Evolutionary conservation across 495 filamentous ascomycete species (phyloP), one percentile per base, ranked within the genome.

Genomic region (Penicillium simplicissimum): DNA sequence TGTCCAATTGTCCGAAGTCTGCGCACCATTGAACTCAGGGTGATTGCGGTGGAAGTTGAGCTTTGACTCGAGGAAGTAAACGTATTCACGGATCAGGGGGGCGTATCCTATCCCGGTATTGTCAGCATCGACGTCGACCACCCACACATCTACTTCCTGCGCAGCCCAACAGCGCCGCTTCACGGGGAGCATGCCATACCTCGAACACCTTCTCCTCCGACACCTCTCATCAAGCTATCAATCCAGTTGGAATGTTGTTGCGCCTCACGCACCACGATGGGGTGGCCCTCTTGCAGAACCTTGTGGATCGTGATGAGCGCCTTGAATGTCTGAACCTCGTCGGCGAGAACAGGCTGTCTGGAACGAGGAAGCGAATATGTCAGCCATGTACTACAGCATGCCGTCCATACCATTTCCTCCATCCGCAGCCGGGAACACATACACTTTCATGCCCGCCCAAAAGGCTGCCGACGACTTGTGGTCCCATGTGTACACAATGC

Each of bases 361-460:
- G 33, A 58, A 58, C 67, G 23, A 64, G 61, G 43, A 28, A 37
- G 53, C 48, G 33, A 21, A 33, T 25, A 45, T 15, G 55, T 67
- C 59, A 69, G 59, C 15, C 4, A 36, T 14, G 36, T 28, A 5
- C 7, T 37, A 35, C 48, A 8, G 56, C 28, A 4, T 9, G 34
- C 25, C 1, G 40, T 21, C 8, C 13, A 42, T 15, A 15, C 13
- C 28, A 31, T 31, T 31, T 7, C 28, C 28, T 31, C 33, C 14
- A 14, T 52, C 17, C 13, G 4, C 33, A 19, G 28, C 9, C 37
- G 21, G 35, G 40, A 38, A 35, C 57, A 74, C 89, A 61, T 82
- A 95, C 89, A 98, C 95, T 87, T 98, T 98, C 88, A 98, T 96
- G 71, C 92, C 93, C 51, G 90, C 87, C 95, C 95, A 98, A 79